These are phyloP conservation scores for Wickerhamomyces hampshirensis DNA, from an alignment of 805 yeast genomes.

Conservation along the genomic window DNA sequence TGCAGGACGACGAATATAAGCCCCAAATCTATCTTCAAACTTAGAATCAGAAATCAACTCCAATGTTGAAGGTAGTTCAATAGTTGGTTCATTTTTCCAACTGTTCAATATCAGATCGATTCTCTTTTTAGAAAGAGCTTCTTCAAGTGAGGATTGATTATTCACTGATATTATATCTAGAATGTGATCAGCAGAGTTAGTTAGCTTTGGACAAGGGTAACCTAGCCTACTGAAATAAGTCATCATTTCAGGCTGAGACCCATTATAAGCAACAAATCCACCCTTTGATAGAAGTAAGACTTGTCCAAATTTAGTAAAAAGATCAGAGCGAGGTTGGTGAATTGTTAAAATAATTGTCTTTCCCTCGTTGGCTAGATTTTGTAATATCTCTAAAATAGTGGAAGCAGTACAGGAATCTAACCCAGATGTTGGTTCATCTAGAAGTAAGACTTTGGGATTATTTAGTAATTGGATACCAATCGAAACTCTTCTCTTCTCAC, in stretches of 20 bases:
- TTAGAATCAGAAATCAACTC: constrained; percentile 7
- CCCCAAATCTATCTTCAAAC: constrained; percentile 11
- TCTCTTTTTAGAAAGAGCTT: constrained; percentile 13
- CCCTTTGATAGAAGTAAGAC: constrained; percentile 73
- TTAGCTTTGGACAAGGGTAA: constrained; percentile 50
- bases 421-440: constrained; percentile 91
- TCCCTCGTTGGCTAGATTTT: constrained; percentile 52
- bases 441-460: constrained; percentile 56
- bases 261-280: constrained; percentile 70
- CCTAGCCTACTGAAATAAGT: constrained; percentile 47
- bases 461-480: constrained; percentile 75
- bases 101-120: constrained; percentile 9
- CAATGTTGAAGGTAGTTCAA: neutral
- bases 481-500: constrained; percentile 78
- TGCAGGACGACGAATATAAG: constrained; percentile 16
- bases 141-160: constrained; percentile 15
- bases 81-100: constrained; percentile 12
- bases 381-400: constrained; percentile 59
- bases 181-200: constrained; percentile 73
- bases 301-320: constrained; percentile 63
- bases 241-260: constrained; percentile 44
- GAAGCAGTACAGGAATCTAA: constrained; percentile 77
- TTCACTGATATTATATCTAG: constrained; percentile 61
- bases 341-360: constrained; percentile 73
- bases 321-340: constrained; percentile 79